Evolutionary conservation across 768 basidiomycete species (phyloP).

Genomic region (Boletus tylopilopsis): DNA sequence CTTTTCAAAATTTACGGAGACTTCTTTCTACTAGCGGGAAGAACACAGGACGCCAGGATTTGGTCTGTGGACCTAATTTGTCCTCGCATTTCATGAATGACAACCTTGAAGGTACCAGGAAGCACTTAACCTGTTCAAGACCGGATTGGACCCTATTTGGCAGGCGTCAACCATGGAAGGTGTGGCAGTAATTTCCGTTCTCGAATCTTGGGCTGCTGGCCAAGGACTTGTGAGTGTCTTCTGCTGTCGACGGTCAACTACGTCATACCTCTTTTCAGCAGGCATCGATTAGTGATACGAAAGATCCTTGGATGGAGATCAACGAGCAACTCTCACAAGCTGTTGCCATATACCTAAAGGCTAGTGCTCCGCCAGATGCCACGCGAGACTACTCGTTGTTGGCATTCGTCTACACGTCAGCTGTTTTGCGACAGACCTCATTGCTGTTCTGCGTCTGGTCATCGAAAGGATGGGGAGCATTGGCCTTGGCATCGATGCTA

Average conservation of each 20-base stretch:
- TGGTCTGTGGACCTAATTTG: conserved; percentile 51
- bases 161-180: conserved; percentile 88
- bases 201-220: conserved; percentile 83
- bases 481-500: conserved; percentile 73
- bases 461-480: conserved; percentile 82
- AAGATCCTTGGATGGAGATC: conserved; percentile 75
- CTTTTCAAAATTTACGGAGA: conserved; percentile 87
- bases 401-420: conserved; percentile 63
- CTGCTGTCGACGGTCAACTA: neutral
- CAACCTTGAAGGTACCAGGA: conserved; percentile 70
- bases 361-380: conserved; percentile 45
- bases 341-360: conserved; percentile 55
- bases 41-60: conserved; percentile 72
- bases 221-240: conserved; percentile 59
- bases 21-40: conserved; percentile 84
- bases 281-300: conserved; percentile 45
- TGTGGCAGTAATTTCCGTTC: conserved; percentile 68
- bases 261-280: conserved; percentile 40
- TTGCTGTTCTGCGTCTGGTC: conserved; percentile 80
- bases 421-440: conserved; percentile 66
- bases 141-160: conserved; percentile 78
- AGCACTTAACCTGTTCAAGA: conserved; percentile 72
- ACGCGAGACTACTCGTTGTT: conserved; percentile 60
- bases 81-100: conserved; percentile 11
- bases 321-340: conserved; percentile 72